Conservation (phyloP, 768 basidiomycete genomes). For the Panaeolus papilionaceus region DNA sequence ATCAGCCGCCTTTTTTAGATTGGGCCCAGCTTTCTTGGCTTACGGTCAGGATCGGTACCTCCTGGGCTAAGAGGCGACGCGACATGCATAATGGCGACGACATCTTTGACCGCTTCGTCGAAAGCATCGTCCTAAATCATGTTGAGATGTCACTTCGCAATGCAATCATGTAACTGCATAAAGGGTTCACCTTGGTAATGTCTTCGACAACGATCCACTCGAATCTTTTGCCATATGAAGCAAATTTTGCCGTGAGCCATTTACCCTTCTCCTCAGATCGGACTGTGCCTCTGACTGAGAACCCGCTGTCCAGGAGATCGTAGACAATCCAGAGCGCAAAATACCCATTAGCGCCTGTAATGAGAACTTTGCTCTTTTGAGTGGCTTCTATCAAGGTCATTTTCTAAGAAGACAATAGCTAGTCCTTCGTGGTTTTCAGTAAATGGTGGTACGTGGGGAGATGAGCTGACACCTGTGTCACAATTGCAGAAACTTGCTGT, state of each 20-base stretch:
- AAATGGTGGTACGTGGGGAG: too few species aligned
- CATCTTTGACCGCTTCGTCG: slow-evolving; percentile 78
- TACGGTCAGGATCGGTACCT: slow-evolving; percentile 48
- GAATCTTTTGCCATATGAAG: slow-evolving; percentile 64
- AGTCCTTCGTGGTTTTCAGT: too few species aligned
- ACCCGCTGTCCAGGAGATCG: slow-evolving; percentile 64
- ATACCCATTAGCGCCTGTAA: slow-evolving; percentile 67
- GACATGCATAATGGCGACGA: slow-evolving; percentile 74
- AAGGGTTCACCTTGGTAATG: slow-evolving; percentile 40
- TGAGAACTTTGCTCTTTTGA: slow-evolving; percentile 46
- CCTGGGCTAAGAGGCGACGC: slow-evolving; percentile 66
- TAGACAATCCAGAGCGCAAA: slow-evolving; percentile 64
- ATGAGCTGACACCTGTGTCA: too few species aligned
- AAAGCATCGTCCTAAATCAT: slow-evolving; percentile 64
- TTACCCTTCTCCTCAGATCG: slow-evolving; percentile 64
- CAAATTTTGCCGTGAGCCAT: slow-evolving; percentile 52
- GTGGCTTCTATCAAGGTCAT: background rate
- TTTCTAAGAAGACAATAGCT: background rate
- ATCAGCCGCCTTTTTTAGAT: slow-evolving; percentile 24
- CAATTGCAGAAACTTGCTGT: too few species aligned
- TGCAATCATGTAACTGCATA: background rate
- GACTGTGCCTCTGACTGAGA: slow-evolving; percentile 70
- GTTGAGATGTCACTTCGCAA: background rate
- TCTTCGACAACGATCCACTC: slow-evolving; percentile 74
- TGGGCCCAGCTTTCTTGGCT: background rate